A percentile compares a stretch with the other conserved stretches of the same genome.
Evolutionary conservation across 495 filamentous ascomycete genomes (phyloP).

Genomic region (Podospora appendiculata): DNA sequence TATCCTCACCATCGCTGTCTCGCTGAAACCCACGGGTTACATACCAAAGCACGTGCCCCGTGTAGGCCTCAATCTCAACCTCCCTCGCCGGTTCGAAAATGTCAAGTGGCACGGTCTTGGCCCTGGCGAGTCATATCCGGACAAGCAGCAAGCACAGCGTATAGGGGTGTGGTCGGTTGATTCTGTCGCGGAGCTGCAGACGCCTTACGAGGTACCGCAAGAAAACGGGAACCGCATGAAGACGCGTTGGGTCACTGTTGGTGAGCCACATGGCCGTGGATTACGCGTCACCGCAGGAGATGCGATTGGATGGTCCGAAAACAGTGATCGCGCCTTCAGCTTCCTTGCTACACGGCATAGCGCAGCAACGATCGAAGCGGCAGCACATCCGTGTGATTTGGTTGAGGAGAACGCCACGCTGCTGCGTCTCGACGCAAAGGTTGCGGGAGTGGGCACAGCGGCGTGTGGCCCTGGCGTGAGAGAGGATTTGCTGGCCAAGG

Average conservation of each 20-base stretch:
- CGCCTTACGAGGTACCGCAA: slow-evolving; percentile 55
- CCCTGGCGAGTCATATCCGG: slow-evolving; percentile 54
- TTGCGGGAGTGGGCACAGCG: slow-evolving; percentile 52
- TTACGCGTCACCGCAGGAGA: slow-evolving; percentile 10
- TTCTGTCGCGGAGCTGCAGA: slow-evolving; percentile 40
- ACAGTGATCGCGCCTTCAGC: slow-evolving; percentile 32
- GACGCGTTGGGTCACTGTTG: slow-evolving; percentile 27
- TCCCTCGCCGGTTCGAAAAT: slow-evolving; percentile 26
- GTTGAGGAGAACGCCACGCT: slow-evolving; percentile 39
- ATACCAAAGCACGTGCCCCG: slow-evolving; percentile 45
- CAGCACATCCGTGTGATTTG: slow-evolving; percentile 53
- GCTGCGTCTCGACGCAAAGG: slow-evolving; percentile 48
- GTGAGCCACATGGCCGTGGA: slow-evolving; percentile 8
- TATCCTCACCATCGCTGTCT: slow-evolving; percentile 31
- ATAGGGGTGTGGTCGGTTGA: slow-evolving; percentile 39
- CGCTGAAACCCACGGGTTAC: slow-evolving; percentile 25
- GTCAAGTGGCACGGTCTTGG: slow-evolving; percentile 55
- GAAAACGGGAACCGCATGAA: slow-evolving; percentile 57
- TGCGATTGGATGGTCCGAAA: slow-evolving; percentile 3
- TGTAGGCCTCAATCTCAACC: slow-evolving; percentile 42
- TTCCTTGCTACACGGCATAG: slow-evolving; percentile 47
- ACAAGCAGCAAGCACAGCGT: slow-evolving; percentile 50
- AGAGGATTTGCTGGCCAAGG: slow-evolving; percentile 31
- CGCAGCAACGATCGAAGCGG: slow-evolving; percentile 39
- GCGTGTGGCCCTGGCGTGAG: slow-evolving; percentile 52